Evolutionary conservation across 2,329 filamentous ascomycete genomes (phyloP).

Genomic region (Pyrenochaeta sp.): DNA sequence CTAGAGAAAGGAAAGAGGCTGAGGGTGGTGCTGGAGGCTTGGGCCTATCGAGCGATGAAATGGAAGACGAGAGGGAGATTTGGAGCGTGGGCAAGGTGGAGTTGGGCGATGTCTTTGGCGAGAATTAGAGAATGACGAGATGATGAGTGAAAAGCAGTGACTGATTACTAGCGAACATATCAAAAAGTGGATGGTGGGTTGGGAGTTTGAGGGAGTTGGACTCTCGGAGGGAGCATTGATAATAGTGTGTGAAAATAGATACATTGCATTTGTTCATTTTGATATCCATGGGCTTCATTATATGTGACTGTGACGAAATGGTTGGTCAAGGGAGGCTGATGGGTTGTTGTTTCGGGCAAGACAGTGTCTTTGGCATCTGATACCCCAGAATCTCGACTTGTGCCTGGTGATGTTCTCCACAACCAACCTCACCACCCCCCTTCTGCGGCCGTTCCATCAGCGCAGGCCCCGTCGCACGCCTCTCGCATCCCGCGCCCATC

Average conservation of each 20-base stretch:
- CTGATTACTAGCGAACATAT: no score
- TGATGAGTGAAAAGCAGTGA: no score
- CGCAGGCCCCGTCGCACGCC: slow-evolving; percentile 21
- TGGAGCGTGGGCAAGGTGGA: slow-evolving; percentile 95
- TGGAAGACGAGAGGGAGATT: slow-evolving; percentile 92
- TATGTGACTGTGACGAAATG: no score
- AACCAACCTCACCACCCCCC: slow-evolving; percentile 33
- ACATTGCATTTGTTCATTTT: no score
- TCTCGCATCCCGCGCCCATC: slow-evolving; percentile 19
- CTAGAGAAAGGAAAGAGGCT: slow-evolving; percentile 86
- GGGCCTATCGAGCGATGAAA: slow-evolving; percentile 87
- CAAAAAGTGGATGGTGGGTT: no score
- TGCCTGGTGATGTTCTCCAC: slow-evolving; percentile 22
- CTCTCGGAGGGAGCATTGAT: no score
- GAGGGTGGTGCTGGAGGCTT: slow-evolving; percentile 88
- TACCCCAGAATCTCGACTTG: slow-evolving; percentile 11
- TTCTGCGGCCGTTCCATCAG: slow-evolving; percentile 29
- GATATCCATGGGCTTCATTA: no score
- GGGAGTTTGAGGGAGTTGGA: no score
- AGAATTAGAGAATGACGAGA: no score
- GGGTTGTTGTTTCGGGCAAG: no score
- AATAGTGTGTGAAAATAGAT: no score
- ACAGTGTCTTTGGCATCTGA: not conserved
- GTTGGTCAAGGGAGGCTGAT: no score
- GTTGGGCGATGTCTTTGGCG: slow-evolving; percentile 64